Evolutionary conservation across 352 stramenopile genomes (phyloP).

Genomic region (Pythium oligandrum): DNA sequence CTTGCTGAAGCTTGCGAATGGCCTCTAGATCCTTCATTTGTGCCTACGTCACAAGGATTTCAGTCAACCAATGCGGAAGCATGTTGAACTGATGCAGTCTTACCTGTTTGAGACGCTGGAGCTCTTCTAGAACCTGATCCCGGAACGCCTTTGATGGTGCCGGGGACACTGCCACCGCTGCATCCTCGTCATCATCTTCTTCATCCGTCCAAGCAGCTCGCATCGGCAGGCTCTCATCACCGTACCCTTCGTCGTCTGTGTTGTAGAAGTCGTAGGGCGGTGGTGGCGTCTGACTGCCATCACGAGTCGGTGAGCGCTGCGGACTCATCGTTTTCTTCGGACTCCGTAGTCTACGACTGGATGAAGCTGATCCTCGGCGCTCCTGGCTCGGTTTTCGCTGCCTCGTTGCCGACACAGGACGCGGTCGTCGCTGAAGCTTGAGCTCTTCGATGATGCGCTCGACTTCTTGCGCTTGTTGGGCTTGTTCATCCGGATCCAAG

Average conservation of each 20-base stretch:
- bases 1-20: slow-evolving; percentile 26
- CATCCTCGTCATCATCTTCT: slow-evolving; percentile 3
- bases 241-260: not conserved
- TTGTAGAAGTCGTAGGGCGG: not conserved
- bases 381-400: not conserved
- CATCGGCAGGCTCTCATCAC: not conserved
- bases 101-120: slow-evolving; percentile 50
- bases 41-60: slow-evolving; percentile 17
- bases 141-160: slow-evolving; percentile 25
- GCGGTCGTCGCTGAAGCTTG: slow-evolving; percentile 17
- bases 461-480: slow-evolving; percentile 30
- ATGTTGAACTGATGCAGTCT: not conserved
- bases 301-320: too few species aligned
- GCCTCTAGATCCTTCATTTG: slow-evolving; percentile 31
- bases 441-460: slow-evolving; percentile 42
- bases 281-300: not conserved
- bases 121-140: slow-evolving; percentile 35
- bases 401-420: not conserved
- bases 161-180: slow-evolving; percentile 2
- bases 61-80: too few species aligned
- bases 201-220: not conserved
- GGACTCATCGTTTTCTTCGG: too few species aligned
- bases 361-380: not conserved
- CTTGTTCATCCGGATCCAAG: slow-evolving; percentile 32
- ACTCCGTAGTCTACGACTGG: too few species aligned